Evolutionary conservation across 257 asterid species (phyloP).

Genomic region (Eucommia ulmoides): DNA sequence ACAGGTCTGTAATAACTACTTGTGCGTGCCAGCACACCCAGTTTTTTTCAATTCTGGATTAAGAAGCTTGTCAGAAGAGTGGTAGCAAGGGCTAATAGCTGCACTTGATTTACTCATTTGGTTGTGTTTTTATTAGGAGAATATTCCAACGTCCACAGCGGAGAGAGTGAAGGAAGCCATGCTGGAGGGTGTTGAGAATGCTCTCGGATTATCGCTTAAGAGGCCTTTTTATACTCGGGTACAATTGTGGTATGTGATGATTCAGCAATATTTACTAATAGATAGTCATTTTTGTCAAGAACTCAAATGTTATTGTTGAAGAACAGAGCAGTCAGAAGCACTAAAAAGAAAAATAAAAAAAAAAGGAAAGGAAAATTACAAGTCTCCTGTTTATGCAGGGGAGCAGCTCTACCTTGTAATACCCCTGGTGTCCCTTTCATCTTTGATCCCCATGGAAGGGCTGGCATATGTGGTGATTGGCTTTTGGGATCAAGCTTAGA

Average conservation of each 20-base stretch:
- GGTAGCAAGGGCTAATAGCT: too few relatives aligned
- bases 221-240: conserved; percentile 65
- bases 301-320: too few relatives aligned
- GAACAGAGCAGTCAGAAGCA: too few relatives aligned
- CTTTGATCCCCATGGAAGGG: conserved; percentile 90
- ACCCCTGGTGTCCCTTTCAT: conserved; percentile 78
- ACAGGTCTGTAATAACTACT: conserved; percentile 84
- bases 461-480: conserved; percentile 99
- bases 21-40: too few relatives aligned
- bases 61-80: too few relatives aligned
- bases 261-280: too few relatives aligned
- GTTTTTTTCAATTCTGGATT: too few relatives aligned
- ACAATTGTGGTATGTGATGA: conserved; percentile 63
- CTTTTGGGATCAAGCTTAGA: conserved; percentile 84
- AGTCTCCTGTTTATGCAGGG: conserved; percentile 43
- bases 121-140: conserved; percentile 64
- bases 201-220: conserved; percentile 65
- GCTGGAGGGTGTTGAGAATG: conserved; percentile 73
- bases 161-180: conserved; percentile 78
- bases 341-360: too few relatives aligned
- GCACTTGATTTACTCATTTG: too few relatives aligned
- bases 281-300: too few relatives aligned
- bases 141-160: conserved; percentile 62
- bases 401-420: conserved; percentile 95
- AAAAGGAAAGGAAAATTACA: too few relatives aligned